phyloP scores from a whole-genome alignment of 805 yeast genomes.

The Helenozyma rhizophorensis region DNA sequence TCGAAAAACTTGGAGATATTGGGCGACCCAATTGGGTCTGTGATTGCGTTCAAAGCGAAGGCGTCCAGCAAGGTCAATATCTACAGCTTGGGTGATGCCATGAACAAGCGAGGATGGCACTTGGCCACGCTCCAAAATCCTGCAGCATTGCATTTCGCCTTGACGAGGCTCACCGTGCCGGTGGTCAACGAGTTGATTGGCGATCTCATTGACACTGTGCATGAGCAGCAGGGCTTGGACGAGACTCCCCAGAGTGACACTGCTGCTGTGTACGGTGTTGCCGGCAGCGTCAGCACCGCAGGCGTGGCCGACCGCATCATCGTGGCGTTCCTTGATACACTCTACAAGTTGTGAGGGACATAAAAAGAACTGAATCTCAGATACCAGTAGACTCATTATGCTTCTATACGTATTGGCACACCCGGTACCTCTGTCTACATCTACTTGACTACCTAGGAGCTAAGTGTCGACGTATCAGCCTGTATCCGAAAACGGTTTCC shows the following conservation, averaged over 20 bases:
- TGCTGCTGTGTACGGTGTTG: conserved; percentile 92
- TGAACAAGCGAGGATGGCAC: conserved; percentile 81
- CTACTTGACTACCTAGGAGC: too few relatives aligned
- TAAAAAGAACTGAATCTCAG: too few relatives aligned
- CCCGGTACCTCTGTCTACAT: too few relatives aligned
- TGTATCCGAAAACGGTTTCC: too few relatives aligned
- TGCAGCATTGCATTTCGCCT: conserved; percentile 85
- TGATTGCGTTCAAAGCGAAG: conserved; percentile 67
- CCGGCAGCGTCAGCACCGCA: conserved; percentile 80
- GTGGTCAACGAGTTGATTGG: conserved; percentile 56
- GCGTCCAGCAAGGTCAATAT: conserved; percentile 45
- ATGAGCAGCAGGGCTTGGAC: conserved; percentile 30
- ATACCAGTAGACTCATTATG: too few relatives aligned
- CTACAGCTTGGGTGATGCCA: conserved; percentile 71
- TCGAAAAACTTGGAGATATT: conserved; percentile 57
- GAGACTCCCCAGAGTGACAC: conserved; percentile 49
- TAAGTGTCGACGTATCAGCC: too few relatives aligned
- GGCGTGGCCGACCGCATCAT: conserved; percentile 81
- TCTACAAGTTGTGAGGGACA: conserved; percentile 49
- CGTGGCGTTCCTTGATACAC: conserved; percentile 73
- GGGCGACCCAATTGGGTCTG: conserved; percentile 86
- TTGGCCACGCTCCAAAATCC: conserved; percentile 83
- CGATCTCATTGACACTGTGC: conserved; percentile 46
- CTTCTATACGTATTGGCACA: too few relatives aligned
- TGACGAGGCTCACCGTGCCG: conserved; percentile 65